Percentiles rank a stretch among this genome's conserved stretches.
Evolutionary conservation across 148 eudicot genomes (phyloP).

Genomic region (Rhododendron williamsianum): DNA sequence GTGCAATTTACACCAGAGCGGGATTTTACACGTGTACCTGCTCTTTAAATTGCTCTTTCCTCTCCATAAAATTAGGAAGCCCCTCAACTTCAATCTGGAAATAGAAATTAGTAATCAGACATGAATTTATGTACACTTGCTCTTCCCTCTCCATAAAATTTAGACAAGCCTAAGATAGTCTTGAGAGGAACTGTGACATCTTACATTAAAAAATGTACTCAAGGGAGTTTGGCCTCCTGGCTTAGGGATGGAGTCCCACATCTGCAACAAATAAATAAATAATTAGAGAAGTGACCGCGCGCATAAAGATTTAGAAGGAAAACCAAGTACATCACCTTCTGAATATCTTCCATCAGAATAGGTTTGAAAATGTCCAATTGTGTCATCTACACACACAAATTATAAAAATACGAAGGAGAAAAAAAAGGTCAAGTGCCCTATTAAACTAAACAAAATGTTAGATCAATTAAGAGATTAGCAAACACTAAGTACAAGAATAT

Average conservation of each 20-base stretch:
- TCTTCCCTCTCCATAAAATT: too few species aligned
- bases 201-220: constrained; percentile 90
- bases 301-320: not conserved
- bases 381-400: constrained; percentile 35
- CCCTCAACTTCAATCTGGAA: constrained; percentile 91
- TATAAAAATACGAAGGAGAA: not conserved
- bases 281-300: not conserved
- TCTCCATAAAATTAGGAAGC: constrained; percentile 82
- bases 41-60: constrained; percentile 78
- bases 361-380: constrained; percentile 85
- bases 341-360: constrained; percentile 73
- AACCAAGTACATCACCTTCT: constrained; percentile 52
- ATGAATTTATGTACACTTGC: not conserved
- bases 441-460: not conserved
- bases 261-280: constrained; percentile 32
- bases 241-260: constrained; percentile 96
- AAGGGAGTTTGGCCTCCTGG: constrained; percentile 83
- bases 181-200: constrained; percentile 21
- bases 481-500: not conserved
- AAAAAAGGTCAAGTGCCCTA: not conserved
- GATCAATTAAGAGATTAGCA: not conserved
- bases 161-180: constrained; percentile 4
- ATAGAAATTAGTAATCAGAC: constrained; percentile 10
- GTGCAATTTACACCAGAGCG: not conserved
- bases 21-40: constrained; percentile 41